phyloP scores from a whole-genome alignment of 2,329 filamentous ascomycete species.

The Exophiala spinifera region DNA sequence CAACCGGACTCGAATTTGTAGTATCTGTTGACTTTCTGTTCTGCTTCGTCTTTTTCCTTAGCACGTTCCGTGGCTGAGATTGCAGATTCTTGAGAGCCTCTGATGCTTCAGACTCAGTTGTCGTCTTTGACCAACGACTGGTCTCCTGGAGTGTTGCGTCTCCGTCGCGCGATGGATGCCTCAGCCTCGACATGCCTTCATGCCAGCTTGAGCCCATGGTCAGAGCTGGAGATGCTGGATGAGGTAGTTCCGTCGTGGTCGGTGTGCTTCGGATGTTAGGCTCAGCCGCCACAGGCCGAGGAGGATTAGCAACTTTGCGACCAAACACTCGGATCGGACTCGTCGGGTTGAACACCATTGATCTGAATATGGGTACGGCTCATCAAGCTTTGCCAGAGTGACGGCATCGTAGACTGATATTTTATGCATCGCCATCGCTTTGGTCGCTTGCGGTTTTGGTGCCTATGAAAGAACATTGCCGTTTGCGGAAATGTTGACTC shows the following conservation, averaged over 20 bases:
- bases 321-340: conserved; percentile 20
- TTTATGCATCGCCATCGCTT: conserved; percentile 18
- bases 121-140: conserved; percentile 25
- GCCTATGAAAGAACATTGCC: conserved; percentile 23
- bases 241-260: background rate
- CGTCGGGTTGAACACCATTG: conserved; percentile 21
- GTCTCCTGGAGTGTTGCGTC: conserved; percentile 14
- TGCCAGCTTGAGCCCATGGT: conserved; percentile 8
- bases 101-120: conserved; percentile 22
- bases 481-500: conserved; percentile 22
- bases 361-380: background rate
- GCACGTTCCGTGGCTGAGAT: conserved; percentile 8
- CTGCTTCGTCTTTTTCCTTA: conserved; percentile 16
- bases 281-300: background rate
- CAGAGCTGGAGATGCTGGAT: conserved; percentile 3
- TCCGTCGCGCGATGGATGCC: conserved; percentile 10
- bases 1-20: conserved; percentile 17
- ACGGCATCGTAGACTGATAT: conserved; percentile 7
- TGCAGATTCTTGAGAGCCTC: conserved; percentile 4
- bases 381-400: conserved; percentile 1
- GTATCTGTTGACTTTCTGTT: conserved; percentile 15
- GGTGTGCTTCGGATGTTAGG: background rate
- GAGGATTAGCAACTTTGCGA: conserved; percentile 9
- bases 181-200: conserved; percentile 9
- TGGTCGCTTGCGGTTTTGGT: conserved; percentile 14